phyloP scores from a whole-genome alignment of 306 rosid species.

The Inga oerstediana region DNA sequence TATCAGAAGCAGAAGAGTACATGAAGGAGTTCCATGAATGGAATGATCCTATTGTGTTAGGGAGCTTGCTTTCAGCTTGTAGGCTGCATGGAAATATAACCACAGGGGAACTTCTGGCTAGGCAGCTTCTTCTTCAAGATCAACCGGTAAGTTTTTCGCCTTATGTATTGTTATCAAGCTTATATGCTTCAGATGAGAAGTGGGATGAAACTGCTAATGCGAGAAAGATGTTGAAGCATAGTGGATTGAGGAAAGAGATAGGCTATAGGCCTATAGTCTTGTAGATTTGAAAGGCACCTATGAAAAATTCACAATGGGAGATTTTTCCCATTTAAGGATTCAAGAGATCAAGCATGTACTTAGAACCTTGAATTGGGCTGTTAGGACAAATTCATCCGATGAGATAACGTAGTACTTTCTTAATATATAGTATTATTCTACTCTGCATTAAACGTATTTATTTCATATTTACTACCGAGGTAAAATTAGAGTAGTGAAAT shows the following conservation, averaged over 20 bases:
- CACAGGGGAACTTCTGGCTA: conserved; percentile 41
- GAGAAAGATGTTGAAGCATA: conserved; percentile 44
- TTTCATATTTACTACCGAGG: too few species aligned
- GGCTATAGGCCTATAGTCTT: conserved; percentile 46
- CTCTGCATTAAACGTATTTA: neutral
- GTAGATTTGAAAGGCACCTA: conserved; percentile 43
- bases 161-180: conserved; percentile 46
- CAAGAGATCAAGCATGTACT: neutral
- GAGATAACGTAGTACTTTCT: neutral
- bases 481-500: neutral
- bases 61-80: conserved; percentile 52
- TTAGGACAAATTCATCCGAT: neutral
- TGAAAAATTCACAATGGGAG: neutral
- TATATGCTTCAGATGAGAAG: conserved; percentile 50
- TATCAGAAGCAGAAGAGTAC: conserved; percentile 42
- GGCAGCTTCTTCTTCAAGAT: conserved; percentile 42
- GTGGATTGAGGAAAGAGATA: conserved; percentile 44
- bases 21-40: conserved; percentile 35
- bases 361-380: neutral
- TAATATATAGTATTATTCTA: too few species aligned
- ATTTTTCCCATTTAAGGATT: neutral
- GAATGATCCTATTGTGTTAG: conserved; percentile 39
- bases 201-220: conserved; percentile 45
- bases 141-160: conserved; percentile 39
- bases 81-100: conserved; percentile 40